Percentiles rank a stretch among this genome's conserved stretches.
Conservation (phyloP, 2,329 filamentous ascomycete genomes). For the Lachnellula hyalina region DNA sequence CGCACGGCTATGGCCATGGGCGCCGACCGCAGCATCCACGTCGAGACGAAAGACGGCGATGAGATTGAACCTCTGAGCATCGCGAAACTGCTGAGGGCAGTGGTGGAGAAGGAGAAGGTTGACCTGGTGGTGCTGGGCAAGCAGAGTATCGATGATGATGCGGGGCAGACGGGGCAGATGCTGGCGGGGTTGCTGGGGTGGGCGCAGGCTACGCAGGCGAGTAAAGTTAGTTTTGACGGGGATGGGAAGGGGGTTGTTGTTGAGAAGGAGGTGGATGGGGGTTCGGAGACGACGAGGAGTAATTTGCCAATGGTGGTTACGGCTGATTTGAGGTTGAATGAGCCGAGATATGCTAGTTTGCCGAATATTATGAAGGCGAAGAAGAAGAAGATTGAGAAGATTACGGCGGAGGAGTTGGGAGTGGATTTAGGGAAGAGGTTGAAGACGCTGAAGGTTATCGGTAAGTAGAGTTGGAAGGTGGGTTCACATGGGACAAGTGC, state of each 20-base stretch:
- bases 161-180: constrained; percentile 96
- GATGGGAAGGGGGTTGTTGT: constrained; percentile 68
- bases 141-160: constrained; percentile 97
- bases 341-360: constrained; percentile 89
- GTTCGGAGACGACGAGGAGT: constrained; percentile 80
- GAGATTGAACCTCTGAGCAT: constrained; percentile 86
- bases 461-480: constrained; percentile 43
- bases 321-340: constrained; percentile 89
- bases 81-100: constrained; percentile 78
- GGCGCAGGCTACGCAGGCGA: constrained; percentile 92
- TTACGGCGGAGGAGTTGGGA: constrained; percentile 76
- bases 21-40: constrained; percentile 84
- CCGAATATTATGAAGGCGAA: constrained; percentile 99
- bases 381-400: constrained; percentile 98
- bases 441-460: constrained; percentile 84
- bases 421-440: constrained; percentile 69
- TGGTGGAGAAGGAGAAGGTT: constrained; percentile 77
- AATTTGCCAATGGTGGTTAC: constrained; percentile 92
- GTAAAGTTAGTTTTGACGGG: constrained; percentile 68
- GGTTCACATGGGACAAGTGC: not conserved
- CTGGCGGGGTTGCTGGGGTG: constrained; percentile 86
- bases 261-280: constrained; percentile 90
- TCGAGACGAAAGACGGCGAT: constrained; percentile 70
- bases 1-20: constrained; percentile 99
- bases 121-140: constrained; percentile 94